Evolutionary conservation across 2,329 filamentous ascomycete genomes (phyloP), one percentile per base, ranked within the genome.

Genomic region (Monascus ruber): DNA sequence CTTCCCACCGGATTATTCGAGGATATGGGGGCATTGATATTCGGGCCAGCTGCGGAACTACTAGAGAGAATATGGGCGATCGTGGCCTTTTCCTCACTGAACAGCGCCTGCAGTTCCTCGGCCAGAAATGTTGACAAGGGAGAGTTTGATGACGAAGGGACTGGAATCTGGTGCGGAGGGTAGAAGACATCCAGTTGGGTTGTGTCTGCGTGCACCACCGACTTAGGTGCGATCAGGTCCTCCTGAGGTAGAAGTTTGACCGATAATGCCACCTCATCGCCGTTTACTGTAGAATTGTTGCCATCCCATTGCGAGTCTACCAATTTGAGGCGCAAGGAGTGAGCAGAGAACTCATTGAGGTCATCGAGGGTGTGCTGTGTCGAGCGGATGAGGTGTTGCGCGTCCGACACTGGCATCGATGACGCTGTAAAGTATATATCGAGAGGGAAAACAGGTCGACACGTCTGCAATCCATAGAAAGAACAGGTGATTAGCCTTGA

Each of bases 281-380:
- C 39, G 17, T 51, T 42, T 10, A 31, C 26, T 5, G 25, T 39
- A 34, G 41, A 27, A 27, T 41, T 37, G 33, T 33, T 36, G 26
- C 45, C 40, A 27, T 50, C 49, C 5, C 55, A 47, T 5, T 47
- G 32, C 6, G 56, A 55, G 37, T 73, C 65, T 4, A 71, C 68
- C 29, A 83, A 69, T 48, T 83, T 76, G 25, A 91, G 70, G 33
- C 83, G 80, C 33, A 95, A 69, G 54, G 88, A 85, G 56, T 94
- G 85, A 1, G 83, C 79, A 0, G 85, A 80, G 56, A 93, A 89
- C 51, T 89, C 84, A 53, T 89, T 88, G 43, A 87, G 74, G 51
- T 86, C 83, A 61, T 95, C 87, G 40, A 96, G 75, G 7, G 83
- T 80, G 61, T 86, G 79, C 55, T 96, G 87, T 0, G 86, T 87